Conservation (phyloP, 495 filamentous ascomycete species). For the Aspergillus steynii region DNA sequence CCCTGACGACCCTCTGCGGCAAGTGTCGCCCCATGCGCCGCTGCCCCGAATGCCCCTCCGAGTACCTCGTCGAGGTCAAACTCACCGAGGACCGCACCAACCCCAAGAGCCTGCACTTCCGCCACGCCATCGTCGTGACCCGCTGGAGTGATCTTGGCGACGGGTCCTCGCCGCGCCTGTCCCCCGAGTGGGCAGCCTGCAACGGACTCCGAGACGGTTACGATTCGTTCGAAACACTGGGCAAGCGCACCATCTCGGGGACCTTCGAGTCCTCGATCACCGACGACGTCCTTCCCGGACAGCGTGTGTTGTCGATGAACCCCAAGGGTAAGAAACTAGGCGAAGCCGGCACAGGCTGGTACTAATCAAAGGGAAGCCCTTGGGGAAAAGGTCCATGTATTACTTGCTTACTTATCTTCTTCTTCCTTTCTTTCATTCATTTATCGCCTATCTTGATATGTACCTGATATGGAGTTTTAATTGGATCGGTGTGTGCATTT, state of each 20-base stretch:
- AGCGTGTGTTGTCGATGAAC: slow-evolving; percentile 57
- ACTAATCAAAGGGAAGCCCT: slow-evolving; percentile 29
- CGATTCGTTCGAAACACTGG: slow-evolving; percentile 52
- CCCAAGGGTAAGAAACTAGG: slow-evolving; percentile 48
- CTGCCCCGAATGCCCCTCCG: slow-evolving; percentile 60
- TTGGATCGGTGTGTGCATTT: not conserved
- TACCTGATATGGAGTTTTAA: not conserved
- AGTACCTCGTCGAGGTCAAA: slow-evolving; percentile 60
- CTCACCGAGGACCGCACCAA: slow-evolving; percentile 49
- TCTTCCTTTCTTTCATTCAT: not conserved
- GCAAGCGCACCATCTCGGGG: slow-evolving; percentile 53
- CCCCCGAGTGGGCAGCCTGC: slow-evolving; percentile 50
- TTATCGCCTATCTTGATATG: not conserved
- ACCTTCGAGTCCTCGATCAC: slow-evolving; percentile 57
- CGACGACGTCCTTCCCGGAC: slow-evolving; percentile 54
- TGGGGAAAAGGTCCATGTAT: not conserved
- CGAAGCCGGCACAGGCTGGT: slow-evolving; percentile 51
- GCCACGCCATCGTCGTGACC: slow-evolving; percentile 59
- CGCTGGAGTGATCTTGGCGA: slow-evolving; percentile 61
- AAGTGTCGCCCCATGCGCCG: slow-evolving; percentile 57
- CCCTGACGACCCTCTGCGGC: slow-evolving; percentile 50
- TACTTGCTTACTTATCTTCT: not conserved
- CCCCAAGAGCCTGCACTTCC: slow-evolving; percentile 38
- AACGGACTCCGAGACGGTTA: slow-evolving; percentile 45
- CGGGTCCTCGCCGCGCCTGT: slow-evolving; percentile 40